A percentile compares a stretch with the other conserved stretches of the same genome.
phyloP scores from a whole-genome alignment of 768 basidiomycete genomes.

The Pholiota microspora region DNA sequence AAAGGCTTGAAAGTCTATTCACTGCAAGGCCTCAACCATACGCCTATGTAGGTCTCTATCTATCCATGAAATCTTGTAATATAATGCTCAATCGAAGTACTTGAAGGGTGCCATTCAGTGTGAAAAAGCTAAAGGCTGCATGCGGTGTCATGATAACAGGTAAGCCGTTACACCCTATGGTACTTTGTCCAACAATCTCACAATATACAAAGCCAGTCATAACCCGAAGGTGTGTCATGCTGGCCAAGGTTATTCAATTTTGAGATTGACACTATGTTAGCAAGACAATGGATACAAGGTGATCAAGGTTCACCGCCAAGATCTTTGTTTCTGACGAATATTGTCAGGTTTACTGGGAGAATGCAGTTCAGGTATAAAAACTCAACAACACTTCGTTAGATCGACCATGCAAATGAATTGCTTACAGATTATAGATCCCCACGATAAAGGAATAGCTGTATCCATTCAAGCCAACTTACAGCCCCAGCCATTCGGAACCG shows the following conservation, averaged over 20 bases:
- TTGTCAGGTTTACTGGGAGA: conserved; percentile 83
- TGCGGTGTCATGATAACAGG: conserved; percentile 93
- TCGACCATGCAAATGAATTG: not conserved
- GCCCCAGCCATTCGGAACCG: conserved; percentile 43
- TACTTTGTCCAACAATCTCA: not conserved
- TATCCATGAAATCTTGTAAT: not conserved
- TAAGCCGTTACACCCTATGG: conserved; percentile 19
- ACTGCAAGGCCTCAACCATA: conserved; percentile 70
- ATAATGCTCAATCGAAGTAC: not conserved
- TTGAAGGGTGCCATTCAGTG: conserved; percentile 74
- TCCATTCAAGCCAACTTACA: conserved; percentile 62
- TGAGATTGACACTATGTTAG: conserved; percentile 29
- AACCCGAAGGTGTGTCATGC: conserved; percentile 69
- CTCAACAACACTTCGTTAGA: not conserved
- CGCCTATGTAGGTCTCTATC: conserved; percentile 59
- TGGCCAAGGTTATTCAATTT: too few relatives aligned
- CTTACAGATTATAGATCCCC: conserved; percentile 76
- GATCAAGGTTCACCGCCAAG: not conserved
- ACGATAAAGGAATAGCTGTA: conserved; percentile 73
- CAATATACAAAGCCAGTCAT: conserved; percentile 60
- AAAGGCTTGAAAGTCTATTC: conserved; percentile 70
- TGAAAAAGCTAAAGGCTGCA: conserved; percentile 64
- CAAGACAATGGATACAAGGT: conserved; percentile 91
- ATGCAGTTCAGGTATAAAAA: conserved; percentile 68
- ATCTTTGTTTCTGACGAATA: not conserved